Conservation (phyloP, 495 filamentous ascomycete genomes). For the Cercophora sp. region DNA sequence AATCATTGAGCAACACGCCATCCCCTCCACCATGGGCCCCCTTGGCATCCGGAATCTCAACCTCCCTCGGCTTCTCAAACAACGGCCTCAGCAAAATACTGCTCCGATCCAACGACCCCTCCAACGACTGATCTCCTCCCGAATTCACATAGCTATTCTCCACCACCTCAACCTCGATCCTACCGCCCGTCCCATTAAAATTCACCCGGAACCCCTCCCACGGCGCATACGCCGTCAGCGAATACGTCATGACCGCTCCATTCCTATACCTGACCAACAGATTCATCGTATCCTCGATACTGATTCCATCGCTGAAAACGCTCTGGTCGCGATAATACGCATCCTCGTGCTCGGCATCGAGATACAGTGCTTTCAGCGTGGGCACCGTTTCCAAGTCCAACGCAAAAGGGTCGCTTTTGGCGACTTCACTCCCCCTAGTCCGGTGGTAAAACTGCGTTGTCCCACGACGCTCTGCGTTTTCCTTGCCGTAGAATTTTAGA, state of each 20-base stretch:
- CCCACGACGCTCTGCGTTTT: slow-evolving; percentile 43
- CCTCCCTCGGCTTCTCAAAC: slow-evolving; percentile 43
- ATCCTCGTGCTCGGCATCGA: slow-evolving; percentile 57
- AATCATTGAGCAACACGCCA: slow-evolving; percentile 40
- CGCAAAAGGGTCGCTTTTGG: slow-evolving; percentile 45
- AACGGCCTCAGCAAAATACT: slow-evolving; percentile 36
- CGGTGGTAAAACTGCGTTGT: slow-evolving; percentile 37
- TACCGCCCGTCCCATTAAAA: slow-evolving; percentile 44
- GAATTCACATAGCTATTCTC: slow-evolving; percentile 49
- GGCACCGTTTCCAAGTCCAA: slow-evolving; percentile 46
- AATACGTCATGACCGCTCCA: slow-evolving; percentile 48
- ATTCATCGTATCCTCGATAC: slow-evolving; percentile 59
- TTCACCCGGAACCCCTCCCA: slow-evolving; percentile 47
- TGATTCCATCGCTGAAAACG: slow-evolving; percentile 57
- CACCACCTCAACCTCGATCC: slow-evolving; percentile 46
- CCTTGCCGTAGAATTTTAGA: slow-evolving; percentile 44
- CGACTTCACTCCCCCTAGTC: slow-evolving; percentile 31
- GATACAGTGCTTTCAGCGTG: slow-evolving; percentile 52
- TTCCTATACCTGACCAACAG: slow-evolving; percentile 53
- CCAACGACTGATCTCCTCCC: slow-evolving; percentile 41
- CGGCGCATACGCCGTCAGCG: slow-evolving; percentile 45
- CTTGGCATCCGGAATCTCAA: slow-evolving; percentile 35
- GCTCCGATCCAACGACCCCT: slow-evolving; percentile 39
- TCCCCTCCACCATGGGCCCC: slow-evolving; percentile 47
- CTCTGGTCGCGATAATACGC: slow-evolving; percentile 55